A percentile compares a stretch with the other conserved stretches of the same genome.
phyloP scores from a whole-genome alignment of 1,284 basidiomycete genomes.

The Leucoagaricus sp. region DNA sequence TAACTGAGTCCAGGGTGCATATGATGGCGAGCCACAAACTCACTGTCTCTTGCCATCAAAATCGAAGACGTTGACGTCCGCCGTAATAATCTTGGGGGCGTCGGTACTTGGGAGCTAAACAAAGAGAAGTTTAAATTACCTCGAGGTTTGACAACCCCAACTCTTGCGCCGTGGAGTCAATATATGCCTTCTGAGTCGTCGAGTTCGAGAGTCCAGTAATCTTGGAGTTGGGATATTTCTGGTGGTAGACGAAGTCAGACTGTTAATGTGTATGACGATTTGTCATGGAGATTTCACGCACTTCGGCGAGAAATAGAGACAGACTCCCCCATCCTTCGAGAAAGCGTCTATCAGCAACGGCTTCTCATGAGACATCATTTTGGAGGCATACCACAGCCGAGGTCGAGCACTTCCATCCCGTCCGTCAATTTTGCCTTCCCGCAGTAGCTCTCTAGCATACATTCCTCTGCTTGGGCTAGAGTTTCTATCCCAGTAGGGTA shows the following conservation, averaged over 20 bases:
- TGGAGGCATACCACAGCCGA: conserved; percentile 65
- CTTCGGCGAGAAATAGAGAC: conserved; percentile 69
- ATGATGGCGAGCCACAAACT: conserved; percentile 22
- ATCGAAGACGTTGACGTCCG: conserved; percentile 69
- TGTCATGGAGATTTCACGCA: conserved; percentile 21
- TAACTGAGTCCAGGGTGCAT: not conserved
- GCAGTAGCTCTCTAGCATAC: conserved; percentile 76
- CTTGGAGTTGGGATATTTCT: conserved; percentile 72
- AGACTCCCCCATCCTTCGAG: conserved; percentile 70
- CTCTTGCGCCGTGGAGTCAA: conserved; percentile 56
- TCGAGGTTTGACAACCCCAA: conserved; percentile 61
- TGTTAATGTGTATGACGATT: not conserved
- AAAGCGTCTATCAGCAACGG: conserved; percentile 1
- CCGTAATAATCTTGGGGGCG: conserved; percentile 58
- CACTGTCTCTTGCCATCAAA: conserved; percentile 54
- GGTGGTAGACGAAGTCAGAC: not conserved
- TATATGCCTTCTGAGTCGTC: conserved; percentile 68
- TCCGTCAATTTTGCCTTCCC: conserved; percentile 66
- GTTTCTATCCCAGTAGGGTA: conserved; percentile 69
- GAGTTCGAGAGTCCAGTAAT: conserved; percentile 76
- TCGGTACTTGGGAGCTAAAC: not conserved
- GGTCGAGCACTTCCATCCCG: conserved; percentile 68
- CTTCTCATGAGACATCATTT: too few relatives aligned
- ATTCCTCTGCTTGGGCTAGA: conserved; percentile 67
- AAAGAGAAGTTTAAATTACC: conserved; percentile 28